A percentile compares a stretch with the other conserved stretches of the same genome.
Evolutionary conservation across 768 basidiomycete species (phyloP).

Genomic region (Leccinum sublutescens): DNA sequence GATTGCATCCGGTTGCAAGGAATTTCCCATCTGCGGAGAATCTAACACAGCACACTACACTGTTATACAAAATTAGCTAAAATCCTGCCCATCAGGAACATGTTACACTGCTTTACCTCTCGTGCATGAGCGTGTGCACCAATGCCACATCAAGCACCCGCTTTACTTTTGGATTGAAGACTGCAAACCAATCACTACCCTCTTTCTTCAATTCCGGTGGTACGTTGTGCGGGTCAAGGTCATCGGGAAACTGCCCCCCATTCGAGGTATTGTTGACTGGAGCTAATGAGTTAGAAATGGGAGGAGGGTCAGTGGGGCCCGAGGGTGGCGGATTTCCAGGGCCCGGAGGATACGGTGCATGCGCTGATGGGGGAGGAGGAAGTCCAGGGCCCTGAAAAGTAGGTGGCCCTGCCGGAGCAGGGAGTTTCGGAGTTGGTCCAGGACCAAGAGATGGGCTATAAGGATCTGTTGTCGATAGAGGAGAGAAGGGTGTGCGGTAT

Average conservation of each 20-base stretch:
- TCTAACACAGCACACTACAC: constrained; percentile 86
- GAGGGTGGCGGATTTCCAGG: constrained; percentile 34
- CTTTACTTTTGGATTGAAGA: constrained; percentile 82
- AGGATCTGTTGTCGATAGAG: constrained; percentile 30
- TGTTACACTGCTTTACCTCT: constrained; percentile 55
- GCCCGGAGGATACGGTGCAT: constrained; percentile 31
- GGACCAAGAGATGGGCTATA: constrained; percentile 38
- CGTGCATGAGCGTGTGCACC: constrained; percentile 87
- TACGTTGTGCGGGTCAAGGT: constrained; percentile 35
- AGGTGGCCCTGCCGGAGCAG: constrained; percentile 28
- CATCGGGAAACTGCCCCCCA: constrained; percentile 34
- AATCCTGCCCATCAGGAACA: neutral
- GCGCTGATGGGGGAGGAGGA: constrained; percentile 34
- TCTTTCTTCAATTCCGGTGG: constrained; percentile 48
- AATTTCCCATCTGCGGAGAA: constrained; percentile 93
- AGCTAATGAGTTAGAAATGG: constrained; percentile 25
- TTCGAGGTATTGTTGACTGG: constrained; percentile 29
- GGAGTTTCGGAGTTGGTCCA: constrained; percentile 39
- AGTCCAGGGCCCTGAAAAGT: constrained; percentile 38
- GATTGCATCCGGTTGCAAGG: constrained; percentile 94
- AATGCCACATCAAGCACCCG: constrained; percentile 74
- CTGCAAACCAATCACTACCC: constrained; percentile 84
- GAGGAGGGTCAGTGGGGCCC: constrained; percentile 22
- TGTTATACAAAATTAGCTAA: constrained; percentile 27
- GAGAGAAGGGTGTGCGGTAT: constrained; percentile 26